These are phyloP conservation scores for Mediolabrus comicus DNA, from an alignment of 108 stramenopile species.

Conservation along the genomic window DNA sequence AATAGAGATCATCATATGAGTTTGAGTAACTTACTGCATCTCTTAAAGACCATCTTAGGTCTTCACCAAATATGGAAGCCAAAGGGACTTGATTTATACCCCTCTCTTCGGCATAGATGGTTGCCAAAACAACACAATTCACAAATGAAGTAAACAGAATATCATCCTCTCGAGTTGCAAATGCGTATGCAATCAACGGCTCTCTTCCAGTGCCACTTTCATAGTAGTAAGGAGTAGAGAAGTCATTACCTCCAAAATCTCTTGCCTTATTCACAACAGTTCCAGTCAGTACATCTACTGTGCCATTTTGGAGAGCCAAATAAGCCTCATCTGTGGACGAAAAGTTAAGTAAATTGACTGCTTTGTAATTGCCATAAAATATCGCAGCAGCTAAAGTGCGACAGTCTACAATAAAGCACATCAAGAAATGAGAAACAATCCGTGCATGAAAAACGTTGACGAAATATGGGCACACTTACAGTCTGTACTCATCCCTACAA, in stretches of 20 bases:
- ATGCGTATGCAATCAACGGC: slow-evolving; percentile 26
- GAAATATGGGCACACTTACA: not conserved
- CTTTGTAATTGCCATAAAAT: slow-evolving; percentile 31
- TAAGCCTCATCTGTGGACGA: slow-evolving; percentile 28
- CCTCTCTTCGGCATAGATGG: slow-evolving; percentile 50
- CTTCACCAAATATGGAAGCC: slow-evolving; percentile 40
- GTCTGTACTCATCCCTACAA: slow-evolving; percentile 51
- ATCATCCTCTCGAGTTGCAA: slow-evolving; percentile 55
- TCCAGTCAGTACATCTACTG: slow-evolving; percentile 56
- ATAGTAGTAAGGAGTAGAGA: slow-evolving; percentile 52
- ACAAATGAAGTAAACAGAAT: slow-evolving; percentile 49
- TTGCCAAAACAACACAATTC: slow-evolving; percentile 43
- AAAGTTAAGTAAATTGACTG: slow-evolving; percentile 31
- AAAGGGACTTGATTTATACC: slow-evolving; percentile 43
- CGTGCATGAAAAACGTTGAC: not conserved
- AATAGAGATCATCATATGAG: slow-evolving; percentile 16
- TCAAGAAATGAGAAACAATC: not conserved
- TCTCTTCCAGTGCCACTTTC: slow-evolving; percentile 33
- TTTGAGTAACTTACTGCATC: slow-evolving; percentile 18
- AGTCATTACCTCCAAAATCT: slow-evolving; percentile 47
- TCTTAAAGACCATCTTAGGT: slow-evolving; percentile 13
- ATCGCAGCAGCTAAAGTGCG: slow-evolving; percentile 50
- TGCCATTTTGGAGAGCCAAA: slow-evolving; percentile 29
- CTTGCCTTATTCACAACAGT: slow-evolving; percentile 20
- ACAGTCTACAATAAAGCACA: slow-evolving; percentile 20